Base-by-base conservation (phyloP, 306 rosid species). In the Fragaria ananassa region DNA sequence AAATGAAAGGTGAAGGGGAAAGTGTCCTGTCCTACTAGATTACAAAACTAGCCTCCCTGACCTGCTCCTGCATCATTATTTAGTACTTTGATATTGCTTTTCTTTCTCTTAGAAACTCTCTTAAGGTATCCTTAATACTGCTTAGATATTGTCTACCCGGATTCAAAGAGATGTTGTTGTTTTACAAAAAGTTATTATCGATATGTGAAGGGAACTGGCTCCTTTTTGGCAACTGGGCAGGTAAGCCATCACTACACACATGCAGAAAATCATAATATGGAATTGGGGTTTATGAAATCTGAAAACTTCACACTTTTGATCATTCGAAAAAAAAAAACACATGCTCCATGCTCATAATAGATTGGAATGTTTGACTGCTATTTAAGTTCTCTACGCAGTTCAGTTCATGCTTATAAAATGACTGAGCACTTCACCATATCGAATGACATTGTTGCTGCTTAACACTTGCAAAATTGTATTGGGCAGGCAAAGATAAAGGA, bases 161-260 rank as follows among this genome's bases (percentile, higher is more conserved):
- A 92, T 87, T 95, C 99, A 70, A 88, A 82, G 85, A 90, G 96
- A 68, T 95, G 99, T 76, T 95, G 99, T 79, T 95, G 99, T 75
- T 95, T 92, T 75, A 95, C 97, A 5, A 95, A 92, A 88, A 89
- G 99, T 83, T 92, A 92, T 83, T 88, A 84, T 76, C 89, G 97
- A 83, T 95, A 92, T 53, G 91, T 95, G 86, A 95, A 95, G 87
- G 98, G 99, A 68, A 95, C 96, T 21, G 99, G 99, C 76, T 95
- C 97, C 35, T 93, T 91, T 79, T 83, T 95, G 84, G 97, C 98
- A 23, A 91, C 93, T 50, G 79, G 88, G 72, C 80, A 85, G 99
- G 99, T 92, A 75, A 44, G 74, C 44, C 71, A 63, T 83, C 79
- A 74, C 56, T 34, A 74, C 58, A 11, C 39, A 77, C 67, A 44